phyloP scores from a whole-genome alignment of 352 stramenopile species.

The Globisporangium solare region DNA sequence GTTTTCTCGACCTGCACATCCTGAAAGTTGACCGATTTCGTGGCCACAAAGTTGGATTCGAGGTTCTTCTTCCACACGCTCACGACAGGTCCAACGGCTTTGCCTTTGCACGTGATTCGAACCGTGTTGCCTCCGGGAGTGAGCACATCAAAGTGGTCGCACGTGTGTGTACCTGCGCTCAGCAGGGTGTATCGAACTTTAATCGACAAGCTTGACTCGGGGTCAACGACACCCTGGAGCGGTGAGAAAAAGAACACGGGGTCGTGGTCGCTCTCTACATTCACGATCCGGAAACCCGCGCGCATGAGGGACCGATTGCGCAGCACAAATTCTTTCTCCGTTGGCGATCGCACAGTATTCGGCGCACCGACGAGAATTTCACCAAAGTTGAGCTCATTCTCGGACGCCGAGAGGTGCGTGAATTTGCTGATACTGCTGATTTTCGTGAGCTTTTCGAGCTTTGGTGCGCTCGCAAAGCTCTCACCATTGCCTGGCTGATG shows the following conservation, averaged over 20 bases:
- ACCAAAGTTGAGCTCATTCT: constrained; percentile 80
- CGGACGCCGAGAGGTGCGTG: constrained; percentile 77
- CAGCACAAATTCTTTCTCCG: constrained; percentile 80
- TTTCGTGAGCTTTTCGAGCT: constrained; percentile 66
- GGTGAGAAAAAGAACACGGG: constrained; percentile 84
- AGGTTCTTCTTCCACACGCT: constrained; percentile 84
- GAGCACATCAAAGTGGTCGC: constrained; percentile 87
- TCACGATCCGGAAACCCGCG: constrained; percentile 67
- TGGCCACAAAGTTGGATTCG: constrained; percentile 63
- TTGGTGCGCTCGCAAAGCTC: constrained; percentile 15
- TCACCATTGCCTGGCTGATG: constrained; percentile 25
- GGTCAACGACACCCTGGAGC: constrained; percentile 53
- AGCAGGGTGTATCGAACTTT: constrained; percentile 77
- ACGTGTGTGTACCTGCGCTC: constrained; percentile 85
- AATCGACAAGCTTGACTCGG: constrained; percentile 66
- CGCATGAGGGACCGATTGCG: constrained; percentile 89
- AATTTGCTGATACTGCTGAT: constrained; percentile 89
- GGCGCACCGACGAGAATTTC: constrained; percentile 69
- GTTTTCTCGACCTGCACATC: constrained; percentile 68
- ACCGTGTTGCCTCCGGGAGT: constrained; percentile 87
- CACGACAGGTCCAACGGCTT: constrained; percentile 51
- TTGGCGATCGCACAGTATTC: constrained; percentile 36
- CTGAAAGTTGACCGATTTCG: constrained; percentile 87
- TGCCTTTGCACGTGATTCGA: constrained; percentile 64
- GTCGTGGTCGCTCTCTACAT: constrained; percentile 82